Evolutionary conservation across 176 grass and related monocot species (phyloP).

Genomic region (Elymus sibiricus): DNA sequence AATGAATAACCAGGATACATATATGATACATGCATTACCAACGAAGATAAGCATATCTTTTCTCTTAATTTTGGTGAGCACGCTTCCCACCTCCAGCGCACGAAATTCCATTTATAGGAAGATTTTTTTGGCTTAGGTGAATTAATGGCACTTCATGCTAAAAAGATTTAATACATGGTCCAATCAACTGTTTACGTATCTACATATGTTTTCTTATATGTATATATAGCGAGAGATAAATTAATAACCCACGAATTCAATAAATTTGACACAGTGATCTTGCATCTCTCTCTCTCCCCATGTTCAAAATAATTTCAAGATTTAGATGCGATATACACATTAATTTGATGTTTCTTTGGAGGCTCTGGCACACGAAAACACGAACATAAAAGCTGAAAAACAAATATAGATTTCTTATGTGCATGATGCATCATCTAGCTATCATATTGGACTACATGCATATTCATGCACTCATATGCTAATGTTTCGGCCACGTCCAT

Average conservation of each 20-base stretch:
- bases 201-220: too few relatives aligned
- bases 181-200: not conserved
- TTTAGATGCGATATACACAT: not conserved
- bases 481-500: too few relatives aligned
- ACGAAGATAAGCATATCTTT: not conserved
- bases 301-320: not conserved
- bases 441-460: not conserved
- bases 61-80: not conserved
- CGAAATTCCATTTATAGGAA: not conserved
- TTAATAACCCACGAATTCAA: not conserved
- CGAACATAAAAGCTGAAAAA: not conserved
- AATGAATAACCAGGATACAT: not conserved
- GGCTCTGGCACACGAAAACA: not conserved
- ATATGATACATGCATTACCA: not conserved
- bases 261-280: too few relatives aligned
- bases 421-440: too few relatives aligned
- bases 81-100: not conserved
- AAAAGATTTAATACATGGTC: not conserved
- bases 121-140: not conserved
- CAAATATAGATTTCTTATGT: not conserved
- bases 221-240: too few relatives aligned
- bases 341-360: not conserved
- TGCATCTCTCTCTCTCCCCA: not conserved
- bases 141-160: not conserved
- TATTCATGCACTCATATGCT: too few relatives aligned